Conservation (phyloP, 352 stramenopile species). For the Thraustochytrium sp. region DNA sequence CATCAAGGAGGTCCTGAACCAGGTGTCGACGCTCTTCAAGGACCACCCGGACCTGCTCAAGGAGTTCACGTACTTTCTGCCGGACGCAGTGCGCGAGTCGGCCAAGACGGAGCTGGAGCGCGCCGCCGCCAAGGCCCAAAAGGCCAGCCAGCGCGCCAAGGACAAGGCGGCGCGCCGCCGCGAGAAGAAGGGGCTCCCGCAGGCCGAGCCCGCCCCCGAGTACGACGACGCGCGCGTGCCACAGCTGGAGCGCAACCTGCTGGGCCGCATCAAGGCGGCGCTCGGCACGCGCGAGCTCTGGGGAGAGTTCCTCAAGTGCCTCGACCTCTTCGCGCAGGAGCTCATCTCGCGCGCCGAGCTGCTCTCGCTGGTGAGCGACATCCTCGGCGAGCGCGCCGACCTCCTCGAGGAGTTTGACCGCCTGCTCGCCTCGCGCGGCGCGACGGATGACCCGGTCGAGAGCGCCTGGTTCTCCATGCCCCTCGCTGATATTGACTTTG, state of each 20-base stretch:
- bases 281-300: conserved; percentile 80
- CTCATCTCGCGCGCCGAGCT: conserved; percentile 78
- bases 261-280: not conserved
- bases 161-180: not conserved
- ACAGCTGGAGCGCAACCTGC: not conserved
- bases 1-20: conserved; percentile 88
- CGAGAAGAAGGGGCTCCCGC: conserved; percentile 29
- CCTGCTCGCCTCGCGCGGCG: conserved; percentile 46
- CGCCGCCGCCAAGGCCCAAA: conserved; percentile 86
- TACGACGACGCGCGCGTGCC: not conserved
- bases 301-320: conserved; percentile 95
- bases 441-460: conserved; percentile 52
- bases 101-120: conserved; percentile 89
- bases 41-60: conserved; percentile 97
- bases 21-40: conserved; percentile 96
- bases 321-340: conserved; percentile 93
- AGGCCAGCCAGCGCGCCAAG: conserved; percentile 46
- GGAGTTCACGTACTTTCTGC: conserved; percentile 99
- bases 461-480: conserved; percentile 84
- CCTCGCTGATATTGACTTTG: conserved; percentile 79
- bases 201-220: not conserved
- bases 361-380: conserved; percentile 72
- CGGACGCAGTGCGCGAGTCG: conserved; percentile 94
- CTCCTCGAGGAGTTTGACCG: conserved; percentile 61
- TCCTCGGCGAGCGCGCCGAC: conserved; percentile 67